Conservation (phyloP, 305 asterid species). For the Solanum hybrid region DNA sequence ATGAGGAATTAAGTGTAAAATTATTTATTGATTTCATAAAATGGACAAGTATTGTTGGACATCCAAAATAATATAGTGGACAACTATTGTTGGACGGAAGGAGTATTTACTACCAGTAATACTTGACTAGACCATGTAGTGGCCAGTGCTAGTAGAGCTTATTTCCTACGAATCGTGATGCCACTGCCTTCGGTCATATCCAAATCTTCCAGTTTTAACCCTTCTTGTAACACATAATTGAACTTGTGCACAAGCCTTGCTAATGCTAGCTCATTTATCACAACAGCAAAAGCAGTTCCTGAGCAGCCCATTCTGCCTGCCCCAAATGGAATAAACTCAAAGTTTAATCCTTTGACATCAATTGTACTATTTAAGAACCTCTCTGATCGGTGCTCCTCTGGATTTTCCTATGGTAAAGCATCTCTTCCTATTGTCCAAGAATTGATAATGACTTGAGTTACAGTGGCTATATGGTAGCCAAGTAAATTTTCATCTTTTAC, state of each 20-base stretch:
- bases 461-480: constrained; percentile 18
- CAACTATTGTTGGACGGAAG: too few relatives aligned
- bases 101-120: too few relatives aligned
- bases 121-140: background rate
- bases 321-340: constrained; percentile 23
- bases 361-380: constrained; percentile 19
- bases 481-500: constrained; percentile 15
- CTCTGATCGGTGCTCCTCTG: constrained; percentile 23
- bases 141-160: background rate
- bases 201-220: background rate
- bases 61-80: too few relatives aligned
- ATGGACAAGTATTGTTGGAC: too few relatives aligned
- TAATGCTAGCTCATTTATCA: constrained; percentile 15
- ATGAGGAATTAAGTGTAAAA: too few relatives aligned
- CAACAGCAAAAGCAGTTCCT: background rate
- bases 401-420: constrained; percentile 23
- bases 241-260: constrained; percentile 33
- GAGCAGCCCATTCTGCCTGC: constrained; percentile 25
- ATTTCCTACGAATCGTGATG: too few relatives aligned
- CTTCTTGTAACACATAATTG: constrained; percentile 11
- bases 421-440: constrained; percentile 32
- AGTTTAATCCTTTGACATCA: constrained; percentile 12
- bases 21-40: too few relatives aligned
- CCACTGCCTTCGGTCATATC: too few relatives aligned
- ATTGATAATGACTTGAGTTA: constrained; percentile 23